Conservation (phyloP, 2,329 filamentous ascomycete genomes). For the Colletotrichum tropicicola region DNA sequence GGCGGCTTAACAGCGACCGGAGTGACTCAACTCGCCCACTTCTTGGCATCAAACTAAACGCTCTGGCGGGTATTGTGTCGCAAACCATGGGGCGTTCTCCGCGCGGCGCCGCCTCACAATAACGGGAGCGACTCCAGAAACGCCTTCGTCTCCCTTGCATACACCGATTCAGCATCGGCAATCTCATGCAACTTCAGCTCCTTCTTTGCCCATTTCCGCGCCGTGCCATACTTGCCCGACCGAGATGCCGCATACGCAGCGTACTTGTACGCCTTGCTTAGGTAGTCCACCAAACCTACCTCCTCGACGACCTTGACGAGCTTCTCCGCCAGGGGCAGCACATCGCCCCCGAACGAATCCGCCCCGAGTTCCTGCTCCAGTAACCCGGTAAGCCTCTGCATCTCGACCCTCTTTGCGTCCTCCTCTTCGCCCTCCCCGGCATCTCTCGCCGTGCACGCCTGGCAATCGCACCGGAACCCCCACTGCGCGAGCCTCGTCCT, state of each 20-base stretch:
- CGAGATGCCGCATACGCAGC: constrained; percentile 33
- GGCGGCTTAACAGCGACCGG: constrained; percentile 1
- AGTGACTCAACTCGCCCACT: constrained; percentile 13
- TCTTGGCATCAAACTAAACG: background rate
- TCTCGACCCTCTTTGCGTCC: constrained; percentile 36
- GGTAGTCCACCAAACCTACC: constrained; percentile 36
- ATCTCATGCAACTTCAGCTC: constrained; percentile 33
- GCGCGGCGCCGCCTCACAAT: too few species aligned
- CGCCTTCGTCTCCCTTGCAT: constrained; percentile 9
- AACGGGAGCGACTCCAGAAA: constrained; percentile 23
- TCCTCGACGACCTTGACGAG: constrained; percentile 35
- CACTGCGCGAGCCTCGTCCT: constrained; percentile 42
- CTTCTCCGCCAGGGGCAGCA: constrained; percentile 28
- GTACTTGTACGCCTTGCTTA: constrained; percentile 34
- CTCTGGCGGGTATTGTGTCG: background rate
- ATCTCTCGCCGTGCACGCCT: constrained; percentile 41
- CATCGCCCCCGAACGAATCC: constrained; percentile 20
- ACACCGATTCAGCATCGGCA: constrained; percentile 25
- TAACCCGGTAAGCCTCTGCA: constrained; percentile 41
- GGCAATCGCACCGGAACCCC: constrained; percentile 39
- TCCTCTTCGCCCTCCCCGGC: constrained; percentile 39
- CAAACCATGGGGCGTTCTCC: background rate
- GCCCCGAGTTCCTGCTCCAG: constrained; percentile 40
- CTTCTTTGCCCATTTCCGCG: constrained; percentile 34
- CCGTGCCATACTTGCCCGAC: constrained; percentile 23